Percentiles rank a stretch among this genome's conserved stretches.
Evolutionary conservation across 106 monocot species (phyloP).

Genomic region (Dendrobium nobile): DNA sequence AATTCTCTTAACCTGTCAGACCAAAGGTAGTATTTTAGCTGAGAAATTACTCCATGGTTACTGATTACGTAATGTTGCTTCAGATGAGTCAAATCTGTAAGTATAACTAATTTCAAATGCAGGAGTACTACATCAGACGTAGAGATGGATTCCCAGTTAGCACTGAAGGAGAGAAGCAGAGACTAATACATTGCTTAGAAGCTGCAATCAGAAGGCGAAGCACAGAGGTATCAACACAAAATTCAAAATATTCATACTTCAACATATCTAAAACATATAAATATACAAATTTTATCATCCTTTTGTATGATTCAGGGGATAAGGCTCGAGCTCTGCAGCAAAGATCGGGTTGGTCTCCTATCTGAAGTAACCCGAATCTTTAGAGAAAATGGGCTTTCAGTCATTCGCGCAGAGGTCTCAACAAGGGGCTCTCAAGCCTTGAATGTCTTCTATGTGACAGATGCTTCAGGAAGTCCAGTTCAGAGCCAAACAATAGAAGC

Average conservation of each 20-base stretch:
- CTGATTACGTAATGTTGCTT: conserved; percentile 49
- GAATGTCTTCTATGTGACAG: conserved; percentile 40
- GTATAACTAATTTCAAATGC: conserved; percentile 42
- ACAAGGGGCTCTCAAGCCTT: conserved; percentile 33
- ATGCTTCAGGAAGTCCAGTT: conserved; percentile 26
- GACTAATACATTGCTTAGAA: conserved; percentile 62
- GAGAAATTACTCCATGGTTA: conserved; percentile 33
- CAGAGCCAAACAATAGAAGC: conserved; percentile 21
- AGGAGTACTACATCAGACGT: conserved; percentile 92
- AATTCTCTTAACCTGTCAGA: conserved; percentile 25
- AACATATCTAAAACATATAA: too few relatives aligned
- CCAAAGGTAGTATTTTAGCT: conserved; percentile 46
- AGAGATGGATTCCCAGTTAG: conserved; percentile 53
- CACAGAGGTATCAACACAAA: conserved; percentile 51
- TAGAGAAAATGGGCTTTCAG: conserved; percentile 40
- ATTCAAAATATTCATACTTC: neutral
- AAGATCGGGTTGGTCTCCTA: conserved; percentile 49
- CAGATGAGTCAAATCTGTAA: conserved; percentile 36
- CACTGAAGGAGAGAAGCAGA: conserved; percentile 60
- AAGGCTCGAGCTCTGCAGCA: conserved; percentile 31
- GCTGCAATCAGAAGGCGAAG: conserved; percentile 66
- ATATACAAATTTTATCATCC: neutral
- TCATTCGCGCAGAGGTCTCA: conserved; percentile 42
- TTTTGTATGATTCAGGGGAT: conserved; percentile 19
- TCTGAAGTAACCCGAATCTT: conserved; percentile 48